A percentile compares a stretch with the other conserved stretches of the same genome.
phyloP scores from a whole-genome alignment of 1,139 yeast species.

The Pichia sp. region DNA sequence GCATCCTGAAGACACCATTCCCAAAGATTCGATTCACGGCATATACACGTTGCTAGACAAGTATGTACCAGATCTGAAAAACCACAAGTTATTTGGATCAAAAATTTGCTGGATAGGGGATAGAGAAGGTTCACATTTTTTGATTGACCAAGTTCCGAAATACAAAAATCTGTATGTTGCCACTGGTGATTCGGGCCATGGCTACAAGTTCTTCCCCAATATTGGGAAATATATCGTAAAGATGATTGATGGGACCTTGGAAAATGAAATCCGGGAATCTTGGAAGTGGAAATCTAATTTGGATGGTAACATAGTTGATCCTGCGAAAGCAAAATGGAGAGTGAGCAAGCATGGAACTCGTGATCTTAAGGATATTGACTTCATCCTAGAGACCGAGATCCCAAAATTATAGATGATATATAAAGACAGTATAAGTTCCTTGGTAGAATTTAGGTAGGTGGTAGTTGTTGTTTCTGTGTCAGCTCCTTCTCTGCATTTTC shows the following conservation, averaged over 20 bases:
- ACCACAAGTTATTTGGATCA: conserved; percentile 30
- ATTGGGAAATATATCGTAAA: conserved; percentile 33
- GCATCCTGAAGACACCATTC: conserved; percentile 25
- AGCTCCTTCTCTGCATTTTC: too few species aligned
- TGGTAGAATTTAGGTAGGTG: too few species aligned
- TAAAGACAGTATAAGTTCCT: too few species aligned
- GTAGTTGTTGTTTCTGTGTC: too few species aligned
- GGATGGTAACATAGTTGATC: conserved; percentile 19
- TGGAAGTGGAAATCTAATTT: conserved; percentile 31
- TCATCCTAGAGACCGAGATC: conserved; percentile 4
- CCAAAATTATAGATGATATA: conserved; percentile 6
- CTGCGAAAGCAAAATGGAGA: conserved; percentile 30
- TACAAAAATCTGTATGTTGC: conserved; percentile 29
- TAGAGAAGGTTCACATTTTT: conserved; percentile 35
- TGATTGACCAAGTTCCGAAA: conserved; percentile 36
- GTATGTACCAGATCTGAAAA: conserved; percentile 33
- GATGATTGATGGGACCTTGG: conserved; percentile 25
- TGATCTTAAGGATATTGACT: conserved; percentile 28
- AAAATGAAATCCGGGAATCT: conserved; percentile 15
- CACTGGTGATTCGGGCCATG: conserved; percentile 37
- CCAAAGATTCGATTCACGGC: conserved; percentile 14
- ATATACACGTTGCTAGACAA: conserved; percentile 22
- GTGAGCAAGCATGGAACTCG: conserved; percentile 22
- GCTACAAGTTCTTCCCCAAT: conserved; percentile 37
- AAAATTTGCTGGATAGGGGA: conserved; percentile 45